These are phyloP conservation scores for Pelargonium cotyledonis DNA, from an alignment of 441 rosid species.

Conservation along the genomic window DNA sequence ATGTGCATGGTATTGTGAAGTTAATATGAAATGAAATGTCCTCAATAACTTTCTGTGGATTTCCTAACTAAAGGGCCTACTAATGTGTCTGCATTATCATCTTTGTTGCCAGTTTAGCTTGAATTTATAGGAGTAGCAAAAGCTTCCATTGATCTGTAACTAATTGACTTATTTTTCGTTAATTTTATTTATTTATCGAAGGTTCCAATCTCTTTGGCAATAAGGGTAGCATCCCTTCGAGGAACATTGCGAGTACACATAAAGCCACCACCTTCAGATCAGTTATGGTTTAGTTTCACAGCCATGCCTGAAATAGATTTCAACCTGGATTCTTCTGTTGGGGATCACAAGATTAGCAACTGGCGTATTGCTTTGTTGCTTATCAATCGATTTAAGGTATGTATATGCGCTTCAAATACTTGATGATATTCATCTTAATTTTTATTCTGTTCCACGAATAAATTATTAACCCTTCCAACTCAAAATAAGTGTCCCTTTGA, in stretches of 20 bases:
- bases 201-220: constrained; percentile 83
- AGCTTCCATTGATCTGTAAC: background rate
- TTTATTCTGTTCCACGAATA: background rate
- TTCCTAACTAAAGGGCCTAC: too few species aligned
- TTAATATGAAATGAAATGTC: too few species aligned
- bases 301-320: constrained; percentile 85
- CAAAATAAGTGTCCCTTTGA: too few species aligned
- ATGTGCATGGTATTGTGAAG: too few species aligned
- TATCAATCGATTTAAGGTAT: constrained; percentile 79
- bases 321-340: constrained; percentile 67
- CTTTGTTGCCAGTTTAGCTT: background rate
- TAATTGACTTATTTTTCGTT: background rate
- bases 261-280: constrained; percentile 96
- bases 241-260: constrained; percentile 72
- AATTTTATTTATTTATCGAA: constrained; percentile 18
- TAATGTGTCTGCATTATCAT: background rate
- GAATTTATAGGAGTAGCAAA: background rate
- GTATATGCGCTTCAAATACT: constrained; percentile 9
- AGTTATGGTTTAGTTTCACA: constrained; percentile 82
- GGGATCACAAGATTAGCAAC: constrained; percentile 77
- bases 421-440: background rate
- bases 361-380: constrained; percentile 63
- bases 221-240: constrained; percentile 69
- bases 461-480: background rate
- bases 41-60: too few species aligned